Base-by-base conservation (phyloP, 345 rosid genomes). In the Reutealis trisperma region DNA sequence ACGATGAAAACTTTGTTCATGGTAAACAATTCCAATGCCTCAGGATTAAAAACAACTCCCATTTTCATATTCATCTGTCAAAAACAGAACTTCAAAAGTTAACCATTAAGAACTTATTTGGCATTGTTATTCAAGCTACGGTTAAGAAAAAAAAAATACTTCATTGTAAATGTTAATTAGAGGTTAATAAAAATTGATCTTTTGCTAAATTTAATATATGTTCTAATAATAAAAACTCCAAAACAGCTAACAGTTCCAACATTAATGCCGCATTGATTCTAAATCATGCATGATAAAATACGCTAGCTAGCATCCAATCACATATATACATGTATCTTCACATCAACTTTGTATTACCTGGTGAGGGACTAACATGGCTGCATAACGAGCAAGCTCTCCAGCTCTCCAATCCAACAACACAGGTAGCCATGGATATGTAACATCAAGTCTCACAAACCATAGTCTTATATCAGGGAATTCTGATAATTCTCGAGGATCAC, bases 381-480 rank as follows among this genome's bases (percentile, higher is more conserved):
- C 89, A 69, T 89, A 95, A 15, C 98, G 91, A 73, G 99, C 97
- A 52, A 95, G 89, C 77, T 95, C 96, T 3, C 99, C 99, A 0
- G 93, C 97, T 83, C 97, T 84, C 97, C 96, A 93, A 78, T 93
- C 97, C 59, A 93, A 75, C 72, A 95, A 78, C 12, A 91, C 89
- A 42, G 96, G 99, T 27, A 95, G 81, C 98, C 97, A 95, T 0
- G 98, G 98, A 83, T 90, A 93, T 54, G 78, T 67, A 18, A 93
- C 90, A 79, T 93, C 99, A 0, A 95, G 94, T 75, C 97, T 88
- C 77, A 95, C 87, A 83, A 95, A 93, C 99, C 97, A 95, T 8
- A 93, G 84, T 77, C 99, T 90, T 77, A 91, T 80, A 44, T 94
- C 98, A 0, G 97, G 97, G 51, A 82, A 88, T 72, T 94, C 98